A percentile compares a stretch with the other conserved stretches of the same genome.
These are phyloP conservation scores for Leptodermis oblonga DNA, from an alignment of 257 asterid genomes.

Conservation along the genomic window DNA sequence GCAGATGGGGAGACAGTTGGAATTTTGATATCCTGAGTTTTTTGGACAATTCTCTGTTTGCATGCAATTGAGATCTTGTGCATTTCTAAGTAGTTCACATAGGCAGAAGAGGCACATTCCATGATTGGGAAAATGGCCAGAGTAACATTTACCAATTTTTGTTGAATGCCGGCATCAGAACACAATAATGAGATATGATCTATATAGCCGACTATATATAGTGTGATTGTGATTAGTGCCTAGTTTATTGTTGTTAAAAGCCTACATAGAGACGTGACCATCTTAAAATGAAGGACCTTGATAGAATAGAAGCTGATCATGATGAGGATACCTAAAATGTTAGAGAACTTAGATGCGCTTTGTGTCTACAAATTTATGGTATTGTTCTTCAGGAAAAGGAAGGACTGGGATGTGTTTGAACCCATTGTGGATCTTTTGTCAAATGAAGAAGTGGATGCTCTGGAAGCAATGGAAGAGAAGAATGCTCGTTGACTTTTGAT, in stretches of 20 bases:
- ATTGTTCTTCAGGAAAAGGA: conserved; percentile 55
- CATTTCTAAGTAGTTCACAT: background rate
- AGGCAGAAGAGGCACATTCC: background rate
- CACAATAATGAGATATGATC: too few species aligned
- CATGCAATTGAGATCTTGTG: background rate
- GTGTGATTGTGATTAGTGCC: too few species aligned
- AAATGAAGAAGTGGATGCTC: conserved; percentile 78
- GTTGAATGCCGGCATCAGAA: background rate
- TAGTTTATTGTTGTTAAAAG: too few species aligned
- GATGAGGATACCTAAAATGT: background rate
- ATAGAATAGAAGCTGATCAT: background rate
- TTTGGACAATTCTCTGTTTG: background rate
- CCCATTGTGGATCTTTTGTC: conserved; percentile 79
- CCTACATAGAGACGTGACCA: too few species aligned
- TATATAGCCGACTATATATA: too few species aligned
- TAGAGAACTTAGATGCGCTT: background rate
- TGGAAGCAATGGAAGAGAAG: conserved; percentile 84
- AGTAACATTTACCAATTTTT: background rate
- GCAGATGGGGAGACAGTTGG: background rate
- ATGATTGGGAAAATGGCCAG: background rate
- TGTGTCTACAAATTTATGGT: background rate
- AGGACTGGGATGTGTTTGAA: conserved; percentile 80
- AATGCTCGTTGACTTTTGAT: conserved; percentile 29
- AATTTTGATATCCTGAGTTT: too few species aligned
- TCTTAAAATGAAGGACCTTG: background rate